Conservation (phyloP, 257 asterid genomes). For the Lithospermum erythrorhizon region DNA sequence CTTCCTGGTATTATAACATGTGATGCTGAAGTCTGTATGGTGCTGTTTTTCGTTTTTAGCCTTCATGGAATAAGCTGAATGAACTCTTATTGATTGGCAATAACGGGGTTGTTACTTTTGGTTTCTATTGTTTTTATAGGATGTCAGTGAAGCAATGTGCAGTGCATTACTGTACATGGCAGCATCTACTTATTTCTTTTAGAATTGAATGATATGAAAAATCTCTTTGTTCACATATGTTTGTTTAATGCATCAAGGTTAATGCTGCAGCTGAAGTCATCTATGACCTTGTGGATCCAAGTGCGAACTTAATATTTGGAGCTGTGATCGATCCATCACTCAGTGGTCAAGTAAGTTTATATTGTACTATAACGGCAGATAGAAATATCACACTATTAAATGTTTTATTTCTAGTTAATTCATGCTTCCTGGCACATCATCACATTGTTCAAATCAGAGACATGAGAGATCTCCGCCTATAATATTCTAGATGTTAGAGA, state of each 20-base stretch:
- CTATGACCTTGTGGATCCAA: slow-evolving; percentile 91
- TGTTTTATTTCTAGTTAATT: not conserved
- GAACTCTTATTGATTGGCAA: not conserved
- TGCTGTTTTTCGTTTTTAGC: not conserved
- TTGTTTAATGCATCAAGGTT: slow-evolving; percentile 30
- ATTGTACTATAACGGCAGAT: not conserved
- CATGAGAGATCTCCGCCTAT: not conserved
- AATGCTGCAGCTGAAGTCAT: slow-evolving; percentile 95
- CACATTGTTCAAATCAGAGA: not conserved
- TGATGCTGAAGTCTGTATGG: not conserved
- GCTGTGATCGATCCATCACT: slow-evolving; percentile 81
- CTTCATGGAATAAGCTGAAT: not conserved
- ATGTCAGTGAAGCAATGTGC: not conserved
- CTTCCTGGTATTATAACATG: not conserved
- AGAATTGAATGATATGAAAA: not conserved
- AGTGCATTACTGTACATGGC: not conserved
- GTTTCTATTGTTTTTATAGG: not conserved
- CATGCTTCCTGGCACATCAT: not conserved
- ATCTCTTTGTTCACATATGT: not conserved
- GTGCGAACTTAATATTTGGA: slow-evolving; percentile 91
- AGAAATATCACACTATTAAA: not conserved
- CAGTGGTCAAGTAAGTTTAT: slow-evolving; percentile 76
- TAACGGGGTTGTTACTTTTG: not conserved
- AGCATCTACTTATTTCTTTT: too few species aligned
- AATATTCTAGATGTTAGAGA: not conserved